These are phyloP conservation scores for Coccinonectria pachysandricola DNA, from an alignment of 2,329 filamentous ascomycete species.

Conservation along the genomic window DNA sequence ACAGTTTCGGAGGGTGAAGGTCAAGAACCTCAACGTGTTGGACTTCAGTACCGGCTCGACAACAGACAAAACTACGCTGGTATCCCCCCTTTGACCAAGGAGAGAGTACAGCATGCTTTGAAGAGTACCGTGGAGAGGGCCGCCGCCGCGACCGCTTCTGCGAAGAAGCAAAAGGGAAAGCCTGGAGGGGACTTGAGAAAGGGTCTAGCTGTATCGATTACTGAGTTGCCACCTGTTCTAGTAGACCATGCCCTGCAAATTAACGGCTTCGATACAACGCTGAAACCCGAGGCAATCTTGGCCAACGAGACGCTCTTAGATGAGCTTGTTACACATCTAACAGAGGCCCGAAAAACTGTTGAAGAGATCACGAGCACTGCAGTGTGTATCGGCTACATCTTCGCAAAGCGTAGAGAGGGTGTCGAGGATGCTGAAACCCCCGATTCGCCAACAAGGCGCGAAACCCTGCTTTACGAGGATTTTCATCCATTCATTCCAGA, in stretches of 20 bases:
- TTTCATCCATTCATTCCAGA: slow-evolving; percentile 85
- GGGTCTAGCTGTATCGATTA: slow-evolving; percentile 72
- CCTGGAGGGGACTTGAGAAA: slow-evolving; percentile 66
- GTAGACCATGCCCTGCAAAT: slow-evolving; percentile 74
- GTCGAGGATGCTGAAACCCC: slow-evolving; percentile 21
- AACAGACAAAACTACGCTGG: slow-evolving; percentile 76
- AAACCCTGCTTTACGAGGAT: slow-evolving; percentile 71
- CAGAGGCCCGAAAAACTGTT: slow-evolving; percentile 60
- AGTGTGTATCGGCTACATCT: slow-evolving; percentile 71
- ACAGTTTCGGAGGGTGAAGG: slow-evolving; percentile 71
- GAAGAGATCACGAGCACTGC: slow-evolving; percentile 56
- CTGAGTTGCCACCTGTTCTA: slow-evolving; percentile 78
- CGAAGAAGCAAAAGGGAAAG: slow-evolving; percentile 64
- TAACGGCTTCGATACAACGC: slow-evolving; percentile 56
- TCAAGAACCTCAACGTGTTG: slow-evolving; percentile 73
- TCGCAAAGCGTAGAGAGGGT: slow-evolving; percentile 52
- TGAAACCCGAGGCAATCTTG: slow-evolving; percentile 60
- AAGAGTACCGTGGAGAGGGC: slow-evolving; percentile 53
- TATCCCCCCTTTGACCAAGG: slow-evolving; percentile 62
- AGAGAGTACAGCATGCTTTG: slow-evolving; percentile 60
- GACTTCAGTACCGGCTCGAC: slow-evolving; percentile 67
- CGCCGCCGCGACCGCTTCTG: slow-evolving; percentile 30
- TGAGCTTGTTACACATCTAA: slow-evolving; percentile 55
- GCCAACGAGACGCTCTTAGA: slow-evolving; percentile 54
- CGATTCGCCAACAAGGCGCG: slow-evolving; percentile 25